These are phyloP conservation scores for Annulohypoxylon truncatum DNA, from an alignment of 2,329 filamentous ascomycete species.

Conservation along the genomic window DNA sequence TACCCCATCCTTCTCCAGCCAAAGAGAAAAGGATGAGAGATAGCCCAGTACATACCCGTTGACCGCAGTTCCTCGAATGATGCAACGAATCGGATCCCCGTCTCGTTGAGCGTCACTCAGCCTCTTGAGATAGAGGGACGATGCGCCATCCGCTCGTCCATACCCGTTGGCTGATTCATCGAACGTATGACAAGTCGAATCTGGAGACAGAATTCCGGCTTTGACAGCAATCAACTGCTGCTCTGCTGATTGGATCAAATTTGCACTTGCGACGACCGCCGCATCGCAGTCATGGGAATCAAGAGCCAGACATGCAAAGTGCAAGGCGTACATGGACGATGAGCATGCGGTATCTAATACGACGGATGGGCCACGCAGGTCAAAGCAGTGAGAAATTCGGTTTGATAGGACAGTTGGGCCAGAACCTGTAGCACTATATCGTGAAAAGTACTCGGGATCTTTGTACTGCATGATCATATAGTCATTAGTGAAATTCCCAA, in stretches of 20 bases:
- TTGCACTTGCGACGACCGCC: conserved; percentile 29
- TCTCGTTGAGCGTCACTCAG: not conserved
- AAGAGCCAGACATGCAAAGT: conserved; percentile 20
- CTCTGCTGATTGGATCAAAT: conserved; percentile 23
- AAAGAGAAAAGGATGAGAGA: too few species aligned
- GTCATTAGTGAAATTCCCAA: conserved; percentile 45
- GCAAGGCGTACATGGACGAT: conserved; percentile 30
- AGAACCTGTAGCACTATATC: conserved; percentile 46
- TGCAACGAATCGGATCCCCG: not conserved
- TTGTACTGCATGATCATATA: conserved; percentile 29
- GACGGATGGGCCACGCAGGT: conserved; percentile 45
- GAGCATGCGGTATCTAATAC: conserved; percentile 46
- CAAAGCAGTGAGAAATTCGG: conserved; percentile 49
- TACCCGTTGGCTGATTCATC: conserved; percentile 51
- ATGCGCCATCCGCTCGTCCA: not conserved
- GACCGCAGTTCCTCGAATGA: not conserved
- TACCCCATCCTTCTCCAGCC: too few species aligned
- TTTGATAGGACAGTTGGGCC: conserved; percentile 46
- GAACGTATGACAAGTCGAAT: conserved; percentile 52
- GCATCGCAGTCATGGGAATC: conserved; percentile 14
- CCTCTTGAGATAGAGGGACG: not conserved
- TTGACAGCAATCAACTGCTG: conserved; percentile 13
- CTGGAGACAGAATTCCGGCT: conserved; percentile 50
- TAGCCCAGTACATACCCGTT: not conserved
- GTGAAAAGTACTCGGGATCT: conserved; percentile 41